Evolutionary conservation across 2,329 filamentous ascomycete genomes (phyloP), one percentile per base, ranked within the genome.

Genomic region (Lomentospora prolificans): DNA sequence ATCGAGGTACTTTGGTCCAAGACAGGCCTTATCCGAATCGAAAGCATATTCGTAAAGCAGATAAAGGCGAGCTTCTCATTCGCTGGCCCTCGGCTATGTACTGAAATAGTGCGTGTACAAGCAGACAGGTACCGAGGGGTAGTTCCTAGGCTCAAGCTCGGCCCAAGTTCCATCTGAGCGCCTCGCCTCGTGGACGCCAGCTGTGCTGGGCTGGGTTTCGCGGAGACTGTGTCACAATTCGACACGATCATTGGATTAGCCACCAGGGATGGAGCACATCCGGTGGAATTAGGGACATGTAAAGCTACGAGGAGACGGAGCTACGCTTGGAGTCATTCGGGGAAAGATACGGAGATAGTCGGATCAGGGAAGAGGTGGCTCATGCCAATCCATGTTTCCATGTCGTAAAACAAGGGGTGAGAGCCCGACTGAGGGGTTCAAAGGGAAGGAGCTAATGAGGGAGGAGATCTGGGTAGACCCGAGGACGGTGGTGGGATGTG

Each of bases 301-400:
- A 12, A 33, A 33, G 10, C 36, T 27, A 17, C 44, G 10, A 25
- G 12, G 44, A 25, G 19, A 10, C 44, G 44, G 44, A 22, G 24
- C 25, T 28, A 51, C 12, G 48, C 30, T 30, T 25, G 48, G 48
- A 51, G 25, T 51, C 44, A 51, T 52, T 52, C 28, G 27, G 25
- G n/a, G 19, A 24, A 8, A 51, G 17, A 19, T 22, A 33, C 50
- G 50, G 50, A 52, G 50, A 52, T 52, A 52, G 28, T 52, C 50
- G 50, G 50, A 36, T 52, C 17, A 52, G 50, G 24, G 28, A 30
- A 52, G 30, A 24, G 19, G 24, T 17, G 50, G 31, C 8, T 36
- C 27, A 8, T 17, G 14, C 10, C 28, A n/a, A 33, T 19, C 19
- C 30, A 33, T 14, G 48, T 27, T 19, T 24, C 19, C 36, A 33